Evolutionary conservation across 2,329 filamentous ascomycete species (phyloP).

Genomic region (Gaeumannomyces tritici): DNA sequence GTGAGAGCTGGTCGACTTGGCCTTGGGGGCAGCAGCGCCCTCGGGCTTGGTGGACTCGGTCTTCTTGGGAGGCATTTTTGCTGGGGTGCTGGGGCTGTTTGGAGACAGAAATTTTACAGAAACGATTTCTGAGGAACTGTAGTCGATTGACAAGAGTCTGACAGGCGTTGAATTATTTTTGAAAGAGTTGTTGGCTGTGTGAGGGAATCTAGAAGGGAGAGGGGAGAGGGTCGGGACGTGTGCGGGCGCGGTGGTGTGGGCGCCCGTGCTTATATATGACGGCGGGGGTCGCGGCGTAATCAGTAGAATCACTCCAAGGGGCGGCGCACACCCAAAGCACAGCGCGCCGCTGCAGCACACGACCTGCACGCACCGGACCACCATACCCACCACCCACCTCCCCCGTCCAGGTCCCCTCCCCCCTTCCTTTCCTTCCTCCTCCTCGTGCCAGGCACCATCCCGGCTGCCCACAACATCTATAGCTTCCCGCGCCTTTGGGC

Average conservation of each 20-base stretch:
- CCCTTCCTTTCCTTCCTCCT: too few relatives aligned
- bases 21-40: conserved; percentile 31
- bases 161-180: not conserved
- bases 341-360: too few relatives aligned
- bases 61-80: conserved; percentile 53
- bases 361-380: too few relatives aligned
- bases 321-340: too few relatives aligned
- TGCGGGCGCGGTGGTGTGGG: conserved; percentile 42
- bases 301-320: conserved; percentile 29
- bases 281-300: conserved; percentile 46
- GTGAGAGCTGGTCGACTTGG: conserved; percentile 36
- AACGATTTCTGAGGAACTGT: too few relatives aligned
- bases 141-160: not conserved
- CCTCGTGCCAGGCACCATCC: too few relatives aligned
- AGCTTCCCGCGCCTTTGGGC: too few relatives aligned
- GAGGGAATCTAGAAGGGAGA: conserved; percentile 17
- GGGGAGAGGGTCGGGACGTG: conserved; percentile 25
- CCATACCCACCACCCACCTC: too few relatives aligned
- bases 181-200: conserved; percentile 5
- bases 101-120: conserved; percentile 3
- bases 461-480: too few relatives aligned
- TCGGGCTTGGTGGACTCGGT: conserved; percentile 19
- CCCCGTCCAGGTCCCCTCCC: too few relatives aligned
- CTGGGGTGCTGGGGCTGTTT: conserved; percentile 10
- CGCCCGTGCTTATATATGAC: conserved; percentile 50